Conservation (phyloP, 345 rosid genomes). For the Hevea brasiliensis region DNA sequence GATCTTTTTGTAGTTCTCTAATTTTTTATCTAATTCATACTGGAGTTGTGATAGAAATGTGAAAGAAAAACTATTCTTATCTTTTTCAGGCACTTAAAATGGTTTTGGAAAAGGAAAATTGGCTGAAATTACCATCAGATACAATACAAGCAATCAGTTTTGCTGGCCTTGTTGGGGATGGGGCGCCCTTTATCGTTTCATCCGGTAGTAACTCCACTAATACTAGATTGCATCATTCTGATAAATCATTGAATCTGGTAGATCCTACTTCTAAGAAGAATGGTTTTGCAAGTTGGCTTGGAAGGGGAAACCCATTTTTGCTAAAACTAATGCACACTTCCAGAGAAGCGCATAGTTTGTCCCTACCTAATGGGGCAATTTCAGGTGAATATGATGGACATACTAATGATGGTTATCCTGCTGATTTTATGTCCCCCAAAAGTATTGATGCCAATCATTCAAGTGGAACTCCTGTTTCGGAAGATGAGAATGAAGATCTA, state of each 20-base stretch:
- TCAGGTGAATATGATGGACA: conserved; percentile 47
- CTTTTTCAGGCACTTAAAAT: conserved; percentile 81
- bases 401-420: conserved; percentile 31
- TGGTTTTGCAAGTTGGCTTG: conserved; percentile 79
- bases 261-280: conserved; percentile 48
- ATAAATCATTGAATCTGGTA: conserved; percentile 42
- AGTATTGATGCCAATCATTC: conserved; percentile 36
- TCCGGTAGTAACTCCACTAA: conserved; percentile 45
- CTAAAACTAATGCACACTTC: conserved; percentile 46
- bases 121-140: conserved; percentile 77
- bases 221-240: conserved; percentile 41
- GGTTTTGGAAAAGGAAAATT: conserved; percentile 96
- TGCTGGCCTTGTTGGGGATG: conserved; percentile 96
- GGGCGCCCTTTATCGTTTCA: conserved; percentile 75
- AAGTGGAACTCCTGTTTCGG: conserved; percentile 58
- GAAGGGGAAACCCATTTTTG: conserved; percentile 80
- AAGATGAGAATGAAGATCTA: conserved; percentile 96
- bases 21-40: not conserved
- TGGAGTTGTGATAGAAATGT: not conserved
- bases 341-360: conserved; percentile 47
- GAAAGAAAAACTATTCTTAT: not conserved
- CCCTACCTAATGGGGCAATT: conserved; percentile 41
- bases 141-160: conserved; percentile 69
- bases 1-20: too few species aligned
- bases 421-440: conserved; percentile 41